Evolutionary conservation across 2,329 filamentous ascomycete species (phyloP).

Genomic region (Alternaria sp.): DNA sequence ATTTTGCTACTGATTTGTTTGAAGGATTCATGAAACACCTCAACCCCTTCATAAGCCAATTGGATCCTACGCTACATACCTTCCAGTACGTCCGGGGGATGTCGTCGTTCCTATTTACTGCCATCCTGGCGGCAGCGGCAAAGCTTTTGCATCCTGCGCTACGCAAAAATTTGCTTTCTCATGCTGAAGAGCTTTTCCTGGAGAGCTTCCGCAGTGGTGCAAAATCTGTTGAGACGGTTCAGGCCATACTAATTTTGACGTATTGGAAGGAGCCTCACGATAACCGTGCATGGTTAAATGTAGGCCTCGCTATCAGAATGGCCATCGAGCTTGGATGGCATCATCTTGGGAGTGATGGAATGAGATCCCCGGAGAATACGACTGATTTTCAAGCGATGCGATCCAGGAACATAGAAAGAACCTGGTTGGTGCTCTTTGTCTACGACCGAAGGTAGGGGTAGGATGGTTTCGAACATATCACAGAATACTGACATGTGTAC

Average conservation of each 20-base stretch:
- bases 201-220: neutral
- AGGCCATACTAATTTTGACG: slow-evolving; percentile 12
- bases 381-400: neutral
- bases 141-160: neutral
- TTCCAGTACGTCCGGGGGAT: neutral
- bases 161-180: neutral
- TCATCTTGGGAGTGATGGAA: neutral
- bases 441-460: neutral
- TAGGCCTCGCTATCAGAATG: slow-evolving; percentile 11
- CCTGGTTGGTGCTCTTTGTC: neutral
- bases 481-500: neutral
- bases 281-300: slow-evolving; percentile 9
- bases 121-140: neutral
- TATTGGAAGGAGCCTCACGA: slow-evolving; percentile 14
- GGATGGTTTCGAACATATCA: neutral
- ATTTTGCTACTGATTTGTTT: neutral
- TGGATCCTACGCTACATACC: neutral
- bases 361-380: neutral
- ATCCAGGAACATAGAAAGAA: neutral
- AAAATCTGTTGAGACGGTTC: slow-evolving; percentile 1
- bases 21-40: neutral
- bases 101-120: neutral
- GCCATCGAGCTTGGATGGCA: slow-evolving; percentile 16
- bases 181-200: neutral
- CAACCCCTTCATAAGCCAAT: neutral